phyloP scores from a whole-genome alignment of 768 basidiomycete genomes.

The Cystofilobasidium bisporidii region DNA sequence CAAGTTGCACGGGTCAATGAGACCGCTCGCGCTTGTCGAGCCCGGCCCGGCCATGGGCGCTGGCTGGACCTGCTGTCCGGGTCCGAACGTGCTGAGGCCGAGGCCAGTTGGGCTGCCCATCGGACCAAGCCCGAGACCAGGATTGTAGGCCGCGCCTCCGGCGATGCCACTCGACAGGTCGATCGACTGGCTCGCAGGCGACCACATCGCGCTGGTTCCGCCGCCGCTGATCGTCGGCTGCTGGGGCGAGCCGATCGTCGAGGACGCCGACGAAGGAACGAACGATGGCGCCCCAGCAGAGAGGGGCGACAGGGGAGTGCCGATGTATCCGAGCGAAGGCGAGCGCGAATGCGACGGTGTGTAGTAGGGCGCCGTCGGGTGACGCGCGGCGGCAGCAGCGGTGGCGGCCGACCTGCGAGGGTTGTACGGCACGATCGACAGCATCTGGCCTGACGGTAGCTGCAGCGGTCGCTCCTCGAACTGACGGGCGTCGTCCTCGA shows the following conservation, averaged over 20 bases:
- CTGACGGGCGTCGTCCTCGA: conserved; percentile 25
- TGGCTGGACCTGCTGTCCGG: conserved; percentile 79
- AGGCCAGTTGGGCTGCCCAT: background rate
- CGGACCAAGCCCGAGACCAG: background rate
- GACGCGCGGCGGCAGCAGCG: background rate
- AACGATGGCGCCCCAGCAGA: conserved; percentile 1
- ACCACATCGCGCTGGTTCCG: background rate
- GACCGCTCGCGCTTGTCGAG: conserved; percentile 70
- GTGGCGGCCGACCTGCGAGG: conserved; percentile 4
- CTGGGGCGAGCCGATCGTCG: background rate
- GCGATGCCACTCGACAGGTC: background rate
- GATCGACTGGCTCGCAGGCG: too few species aligned
- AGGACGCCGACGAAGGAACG: background rate
- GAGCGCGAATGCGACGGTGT: background rate
- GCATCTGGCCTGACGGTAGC: background rate
- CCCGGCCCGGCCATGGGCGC: conserved; percentile 66
- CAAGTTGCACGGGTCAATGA: conserved; percentile 82
- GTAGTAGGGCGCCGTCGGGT: background rate
- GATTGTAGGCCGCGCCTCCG: background rate
- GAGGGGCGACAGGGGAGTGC: background rate
- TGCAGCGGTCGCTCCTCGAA: conserved; percentile 8
- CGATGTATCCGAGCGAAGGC: background rate
- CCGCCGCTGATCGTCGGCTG: background rate
- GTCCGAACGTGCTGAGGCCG: conserved; percentile 40
- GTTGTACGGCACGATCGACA: conserved; percentile 21